Base-by-base conservation (phyloP, 164 flowering plant species). In the Vitis rupestris region DNA sequence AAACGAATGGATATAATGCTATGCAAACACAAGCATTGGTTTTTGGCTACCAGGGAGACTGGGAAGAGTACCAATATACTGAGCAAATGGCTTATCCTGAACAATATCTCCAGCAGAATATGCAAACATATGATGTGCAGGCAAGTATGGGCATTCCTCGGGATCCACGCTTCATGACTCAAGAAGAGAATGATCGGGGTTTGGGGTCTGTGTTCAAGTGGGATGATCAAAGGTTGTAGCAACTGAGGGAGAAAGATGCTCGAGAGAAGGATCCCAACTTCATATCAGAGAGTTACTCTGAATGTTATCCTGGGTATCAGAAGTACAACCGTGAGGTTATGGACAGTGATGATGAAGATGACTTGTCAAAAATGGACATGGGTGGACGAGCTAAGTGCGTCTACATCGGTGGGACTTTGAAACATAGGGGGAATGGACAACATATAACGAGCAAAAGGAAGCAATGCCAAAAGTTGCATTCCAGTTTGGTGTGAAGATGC, bases 401-500 rank as follows among this genome's bases (percentile, higher is more conserved):
- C 94, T 91, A 70, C 99, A 95, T 69, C 83, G 97, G 29, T 95
- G 99, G 99, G 99, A 95, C 73, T 95, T 95, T 75, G 98, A 95
- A 83, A 93, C 94, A 5, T 93, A 93, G 79, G 99, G 89, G 72
- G 99, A 95, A 19, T 95, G 99, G 97, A 94, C 99, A 29, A 81
- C 79, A 15, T 95, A 95, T 81, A 95, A 95, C 54, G 97, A 95
- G 80, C 97, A 93, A 78, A 95, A 95, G 88, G 99, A 95, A 78
- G 99, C 98, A 52, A 95, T 95, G 99, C 99, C 99, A 1, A 93
- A 93, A 75, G 99, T 98, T 59, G 97, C 99, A 50, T 93, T 90
- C 80, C 98, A 93, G 79, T 93, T 95, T 75, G 99, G 97, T 63
- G 99, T 95, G 82, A 95, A 95, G 85, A 95, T 95, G 99, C 98